phyloP scores from a whole-genome alignment of 2,329 filamentous ascomycete genomes.

The Hymenoscyphus scutula region DNA sequence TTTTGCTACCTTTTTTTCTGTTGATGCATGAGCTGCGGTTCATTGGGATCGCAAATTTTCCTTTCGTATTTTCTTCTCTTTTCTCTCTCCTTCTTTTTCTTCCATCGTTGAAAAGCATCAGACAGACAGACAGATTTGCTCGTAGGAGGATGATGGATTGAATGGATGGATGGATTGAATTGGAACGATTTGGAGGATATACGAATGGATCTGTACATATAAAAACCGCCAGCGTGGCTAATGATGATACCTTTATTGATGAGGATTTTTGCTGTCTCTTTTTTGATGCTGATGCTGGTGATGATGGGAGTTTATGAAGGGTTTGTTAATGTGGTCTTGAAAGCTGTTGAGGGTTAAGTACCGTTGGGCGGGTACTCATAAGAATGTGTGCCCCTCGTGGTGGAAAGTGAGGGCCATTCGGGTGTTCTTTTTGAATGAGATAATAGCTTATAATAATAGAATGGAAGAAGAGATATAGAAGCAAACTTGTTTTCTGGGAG shows the following conservation, averaged over 20 bases:
- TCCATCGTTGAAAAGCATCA: not conserved
- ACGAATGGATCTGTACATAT: not conserved
- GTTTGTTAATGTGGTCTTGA: too few relatives aligned
- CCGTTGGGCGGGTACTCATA: too few relatives aligned
- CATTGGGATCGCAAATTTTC: not conserved
- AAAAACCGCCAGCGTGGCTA: not conserved
- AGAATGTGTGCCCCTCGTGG: too few relatives aligned
- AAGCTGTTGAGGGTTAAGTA: too few relatives aligned
- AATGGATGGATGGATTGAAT: not conserved
- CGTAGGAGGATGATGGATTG: not conserved
- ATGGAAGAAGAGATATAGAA: too few relatives aligned
- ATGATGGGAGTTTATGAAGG: too few relatives aligned
- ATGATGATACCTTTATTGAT: constrained; percentile 3
- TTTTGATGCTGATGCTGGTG: too few relatives aligned
- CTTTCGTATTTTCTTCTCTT: not conserved
- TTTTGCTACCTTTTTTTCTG: constrained; percentile 4
- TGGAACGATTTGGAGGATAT: not conserved
- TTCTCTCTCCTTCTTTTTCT: not conserved
- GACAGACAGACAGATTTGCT: not conserved
- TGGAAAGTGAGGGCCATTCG: too few relatives aligned
- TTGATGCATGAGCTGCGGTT: constrained; percentile 6
- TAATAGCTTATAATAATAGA: too few relatives aligned
- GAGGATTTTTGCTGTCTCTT: not conserved
- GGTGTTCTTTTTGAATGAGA: too few relatives aligned
- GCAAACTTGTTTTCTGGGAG: too few relatives aligned